phyloP scores from a whole-genome alignment of 2,329 filamentous ascomycete genomes.

The Diaporthe velutina region DNA sequence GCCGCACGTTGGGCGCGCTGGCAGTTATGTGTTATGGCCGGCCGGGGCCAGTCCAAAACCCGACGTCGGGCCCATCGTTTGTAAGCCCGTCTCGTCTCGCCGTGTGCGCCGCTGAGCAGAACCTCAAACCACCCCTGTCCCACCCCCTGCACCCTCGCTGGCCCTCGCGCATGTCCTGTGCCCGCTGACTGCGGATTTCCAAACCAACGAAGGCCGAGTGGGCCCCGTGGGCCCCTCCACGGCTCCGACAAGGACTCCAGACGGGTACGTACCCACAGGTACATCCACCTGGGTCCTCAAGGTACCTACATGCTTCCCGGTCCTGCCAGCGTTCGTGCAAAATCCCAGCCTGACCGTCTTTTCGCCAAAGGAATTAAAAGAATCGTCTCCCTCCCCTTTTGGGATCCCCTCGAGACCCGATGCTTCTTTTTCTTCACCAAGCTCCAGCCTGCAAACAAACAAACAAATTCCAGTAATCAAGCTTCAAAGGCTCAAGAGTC shows the following conservation, averaged over 20 bases:
- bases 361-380: slow-evolving; percentile 37
- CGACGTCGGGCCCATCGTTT: slow-evolving; percentile 36
- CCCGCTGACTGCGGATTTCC: slow-evolving; percentile 40
- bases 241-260: slow-evolving; percentile 37
- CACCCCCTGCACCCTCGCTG: slow-evolving; percentile 9
- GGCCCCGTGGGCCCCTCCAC: slow-evolving; percentile 38
- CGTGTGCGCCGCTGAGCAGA: slow-evolving; percentile 4
- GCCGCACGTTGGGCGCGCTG: background rate
- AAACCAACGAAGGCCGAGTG: slow-evolving; percentile 39
- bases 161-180: slow-evolving; percentile 17
- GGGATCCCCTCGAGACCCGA: background rate
- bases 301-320: slow-evolving; percentile 21
- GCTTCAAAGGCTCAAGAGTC: background rate
- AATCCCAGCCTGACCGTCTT: slow-evolving; percentile 37
- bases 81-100: slow-evolving; percentile 33
- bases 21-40: slow-evolving; percentile 31
- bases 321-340: slow-evolving; percentile 15
- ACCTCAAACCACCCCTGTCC: slow-evolving; percentile 21
- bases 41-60: slow-evolving; percentile 40
- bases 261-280: slow-evolving; percentile 29
- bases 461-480: background rate
- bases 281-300: slow-evolving; percentile 18
- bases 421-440: slow-evolving; percentile 20
- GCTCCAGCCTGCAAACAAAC: slow-evolving; percentile 12
- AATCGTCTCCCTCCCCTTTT: slow-evolving; percentile 38